Evolutionary conservation across 176 grass and related monocot genomes (phyloP).

Genomic region (Alopecurus myosuroides): DNA sequence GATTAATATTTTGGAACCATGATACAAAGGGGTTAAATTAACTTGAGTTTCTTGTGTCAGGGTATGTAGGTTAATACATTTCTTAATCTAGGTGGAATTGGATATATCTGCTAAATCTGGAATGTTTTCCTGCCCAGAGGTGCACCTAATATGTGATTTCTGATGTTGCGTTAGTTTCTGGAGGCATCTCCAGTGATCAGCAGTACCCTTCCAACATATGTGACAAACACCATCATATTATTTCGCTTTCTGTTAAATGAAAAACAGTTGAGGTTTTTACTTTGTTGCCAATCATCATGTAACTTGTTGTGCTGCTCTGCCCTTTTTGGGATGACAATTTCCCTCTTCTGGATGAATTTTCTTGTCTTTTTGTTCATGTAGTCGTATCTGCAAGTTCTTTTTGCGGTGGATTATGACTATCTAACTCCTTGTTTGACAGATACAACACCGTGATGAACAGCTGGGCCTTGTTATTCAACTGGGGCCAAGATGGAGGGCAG

Average conservation of each 20-base stretch:
- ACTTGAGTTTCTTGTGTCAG: neutral
- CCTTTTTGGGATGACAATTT: neutral
- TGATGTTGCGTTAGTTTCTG: neutral
- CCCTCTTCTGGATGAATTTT: neutral
- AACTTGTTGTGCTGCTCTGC: neutral
- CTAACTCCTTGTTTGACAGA: constrained; percentile 29
- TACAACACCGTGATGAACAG: constrained; percentile 72
- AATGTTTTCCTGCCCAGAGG: neutral
- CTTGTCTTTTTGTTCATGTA: neutral
- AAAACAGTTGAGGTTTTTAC: neutral
- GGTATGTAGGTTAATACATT: constrained; percentile 2
- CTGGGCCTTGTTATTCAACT: constrained; percentile 84
- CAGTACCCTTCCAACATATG: neutral
- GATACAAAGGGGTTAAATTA: neutral
- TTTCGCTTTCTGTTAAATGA: neutral
- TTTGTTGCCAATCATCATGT: neutral
- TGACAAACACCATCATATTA: neutral
- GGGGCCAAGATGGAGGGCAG: constrained; percentile 83
- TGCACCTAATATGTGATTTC: neutral
- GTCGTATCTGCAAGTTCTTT: neutral
- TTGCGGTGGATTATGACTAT: neutral
- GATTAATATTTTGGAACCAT: neutral
- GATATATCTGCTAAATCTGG: neutral
- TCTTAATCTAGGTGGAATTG: neutral
- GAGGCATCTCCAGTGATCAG: neutral